A percentile compares a stretch with the other conserved stretches of the same genome.
These are phyloP conservation scores for Penicillium sp. DNA, from an alignment of 2,329 filamentous ascomycete genomes.

Conservation along the genomic window DNA sequence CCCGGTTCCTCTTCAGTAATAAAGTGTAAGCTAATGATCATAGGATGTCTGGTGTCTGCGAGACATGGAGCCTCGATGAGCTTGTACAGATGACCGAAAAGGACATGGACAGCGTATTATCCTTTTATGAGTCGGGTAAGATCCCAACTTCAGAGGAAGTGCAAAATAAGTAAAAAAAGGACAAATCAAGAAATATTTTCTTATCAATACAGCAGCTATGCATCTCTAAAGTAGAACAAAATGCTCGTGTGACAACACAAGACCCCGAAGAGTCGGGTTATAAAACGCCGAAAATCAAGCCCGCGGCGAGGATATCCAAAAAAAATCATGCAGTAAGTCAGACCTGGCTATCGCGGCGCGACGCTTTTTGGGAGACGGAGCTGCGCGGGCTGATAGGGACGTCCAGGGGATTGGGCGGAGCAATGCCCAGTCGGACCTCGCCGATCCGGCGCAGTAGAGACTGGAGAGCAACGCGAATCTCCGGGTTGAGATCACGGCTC, in stretches of 20 bases:
- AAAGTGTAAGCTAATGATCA: not conserved
- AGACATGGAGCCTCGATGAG: slow-evolving; percentile 79
- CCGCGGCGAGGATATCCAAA: slow-evolving; percentile 32
- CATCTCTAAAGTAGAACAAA: slow-evolving; percentile 19
- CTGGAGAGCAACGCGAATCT: slow-evolving; percentile 76
- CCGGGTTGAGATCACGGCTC: slow-evolving; percentile 73
- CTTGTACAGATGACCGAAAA: slow-evolving; percentile 77
- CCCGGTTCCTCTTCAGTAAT: not conserved
- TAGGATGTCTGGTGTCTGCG: slow-evolving; percentile 91
- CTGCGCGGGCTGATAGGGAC: slow-evolving; percentile 35
- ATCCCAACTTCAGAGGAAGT: slow-evolving; percentile 41
- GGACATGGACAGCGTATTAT: slow-evolving; percentile 79
- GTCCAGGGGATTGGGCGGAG: slow-evolving; percentile 29
- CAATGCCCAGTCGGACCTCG: slow-evolving; percentile 62
- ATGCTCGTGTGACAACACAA: slow-evolving; percentile 16
- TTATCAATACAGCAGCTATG: slow-evolving; percentile 28
- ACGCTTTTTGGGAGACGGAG: slow-evolving; percentile 34
- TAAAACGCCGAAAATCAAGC: slow-evolving; percentile 9
- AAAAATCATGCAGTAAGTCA: slow-evolving; percentile 22
- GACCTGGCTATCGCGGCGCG: slow-evolving; percentile 31
- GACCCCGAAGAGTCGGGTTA: slow-evolving; percentile 22
- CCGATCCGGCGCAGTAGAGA: slow-evolving; percentile 77
- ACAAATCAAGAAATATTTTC: slow-evolving; percentile 13
- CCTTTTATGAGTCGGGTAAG: slow-evolving; percentile 59
- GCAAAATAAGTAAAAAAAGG: slow-evolving; percentile 16